These are phyloP conservation scores for Cyberlindnera meyerae DNA, from an alignment of 805 yeast genomes.

Conservation along the genomic window DNA sequence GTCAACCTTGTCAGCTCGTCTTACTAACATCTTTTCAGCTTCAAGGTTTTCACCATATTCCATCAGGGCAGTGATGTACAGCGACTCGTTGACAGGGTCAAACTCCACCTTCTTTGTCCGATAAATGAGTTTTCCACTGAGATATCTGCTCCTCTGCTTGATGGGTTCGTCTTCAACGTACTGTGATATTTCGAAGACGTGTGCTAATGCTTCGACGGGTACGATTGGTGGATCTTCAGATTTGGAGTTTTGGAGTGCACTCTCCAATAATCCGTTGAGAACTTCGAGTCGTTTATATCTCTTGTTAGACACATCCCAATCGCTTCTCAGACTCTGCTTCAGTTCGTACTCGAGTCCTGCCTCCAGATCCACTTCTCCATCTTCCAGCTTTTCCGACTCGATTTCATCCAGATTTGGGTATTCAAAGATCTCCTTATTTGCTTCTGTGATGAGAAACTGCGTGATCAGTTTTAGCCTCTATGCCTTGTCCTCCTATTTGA, in stretches of 20 bases:
- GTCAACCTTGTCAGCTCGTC: slow-evolving; percentile 28
- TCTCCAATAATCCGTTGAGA: slow-evolving; percentile 12
- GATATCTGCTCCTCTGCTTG: slow-evolving; percentile 33
- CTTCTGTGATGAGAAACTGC: slow-evolving; percentile 16
- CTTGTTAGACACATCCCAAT: slow-evolving; percentile 8
- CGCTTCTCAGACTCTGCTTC: slow-evolving; percentile 5
- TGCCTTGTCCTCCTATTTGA: slow-evolving; percentile 4
- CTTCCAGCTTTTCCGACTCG: slow-evolving; percentile 3
- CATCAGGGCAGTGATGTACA: slow-evolving; percentile 42
- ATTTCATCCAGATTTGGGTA: slow-evolving; percentile 15
- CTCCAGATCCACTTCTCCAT: slow-evolving; percentile 8
- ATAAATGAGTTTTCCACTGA: slow-evolving; percentile 41
- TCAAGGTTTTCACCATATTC: slow-evolving; percentile 28
- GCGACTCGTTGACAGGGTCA: slow-evolving; percentile 47
- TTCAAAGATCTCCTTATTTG: slow-evolving; percentile 11
- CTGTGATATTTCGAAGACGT: slow-evolving; percentile 39
- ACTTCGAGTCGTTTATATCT: slow-evolving; percentile 17
- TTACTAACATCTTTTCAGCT: slow-evolving; percentile 35
- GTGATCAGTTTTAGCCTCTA: slow-evolving; percentile 13
- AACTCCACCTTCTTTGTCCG: slow-evolving; percentile 36
- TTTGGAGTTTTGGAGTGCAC: background rate
- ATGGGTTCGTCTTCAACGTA: slow-evolving; percentile 28
- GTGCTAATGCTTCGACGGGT: slow-evolving; percentile 29
- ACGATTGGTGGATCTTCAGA: slow-evolving; percentile 18
- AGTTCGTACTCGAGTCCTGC: slow-evolving; percentile 17